Evolutionary conservation across 148 eudicot genomes (phyloP), one percentile per base, ranked within the genome.

Genomic region (Rheum nobile): DNA sequence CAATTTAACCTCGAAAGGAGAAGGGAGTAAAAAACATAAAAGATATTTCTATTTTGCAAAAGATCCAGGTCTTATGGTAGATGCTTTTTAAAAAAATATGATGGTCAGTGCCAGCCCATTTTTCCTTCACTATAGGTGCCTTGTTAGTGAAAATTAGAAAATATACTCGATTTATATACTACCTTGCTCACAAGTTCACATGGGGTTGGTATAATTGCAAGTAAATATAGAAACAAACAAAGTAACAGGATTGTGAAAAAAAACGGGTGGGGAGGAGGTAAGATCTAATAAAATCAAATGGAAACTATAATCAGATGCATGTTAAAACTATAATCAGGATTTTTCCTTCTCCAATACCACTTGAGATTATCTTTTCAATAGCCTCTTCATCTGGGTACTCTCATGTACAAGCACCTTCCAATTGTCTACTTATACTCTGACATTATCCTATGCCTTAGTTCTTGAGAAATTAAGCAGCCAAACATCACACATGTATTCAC

Each of bases 381-480:
- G 84, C 82, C 1, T 91, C 96, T 47, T 94, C 97, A 29, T 86
- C 88, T 0, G 97, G 97, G 76, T 83, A 63, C 74, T 91, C 91
- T n/a, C 98, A 97, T 94, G 71, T 80, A 91, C 54, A 86, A 87
- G 80, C 96, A 83, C 63, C 93, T 81, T 39, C 86, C 89, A 7
- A 94, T 86, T 4, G 91, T 91, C 42, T 91, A 97, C 77, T 91
- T 94, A 74, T 89, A 91, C 88, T 94, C 98, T 0, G 82, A 76
- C 93, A 86, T 87, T 91, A 94, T 88, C 71, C 81, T 83, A 77
- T 91, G 87, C 67, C 98, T 84, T 77, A 94, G 71, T 43, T 76
- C 83, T 81, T 71, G 70, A 32, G 0, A 63, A 32, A 16, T 6
- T 9, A 8, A 48, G 17, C 54, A 48, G 5, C 21, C 6, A 48